Conservation (phyloP, 192 early-diverging fungal species). For the Rhizoclosmatium globosum region DNA sequence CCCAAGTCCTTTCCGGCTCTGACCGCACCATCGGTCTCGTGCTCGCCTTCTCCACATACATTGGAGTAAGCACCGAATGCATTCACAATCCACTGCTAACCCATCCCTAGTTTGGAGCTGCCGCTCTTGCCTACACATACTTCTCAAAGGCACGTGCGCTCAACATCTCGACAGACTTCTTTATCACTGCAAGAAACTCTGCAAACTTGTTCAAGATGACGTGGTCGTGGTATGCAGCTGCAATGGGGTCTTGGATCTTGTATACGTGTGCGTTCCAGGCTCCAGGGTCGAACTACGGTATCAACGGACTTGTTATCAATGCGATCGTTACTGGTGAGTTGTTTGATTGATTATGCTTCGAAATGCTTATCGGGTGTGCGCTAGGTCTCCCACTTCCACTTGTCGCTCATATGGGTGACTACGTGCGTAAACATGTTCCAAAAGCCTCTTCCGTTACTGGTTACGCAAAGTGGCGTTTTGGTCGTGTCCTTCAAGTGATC, state of each 20-base stretch:
- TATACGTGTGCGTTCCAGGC: conserved; percentile 1
- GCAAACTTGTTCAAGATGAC: conserved; percentile 5
- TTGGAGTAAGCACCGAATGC: background rate
- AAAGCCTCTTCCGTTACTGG: conserved; percentile 45
- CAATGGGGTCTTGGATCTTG: conserved; percentile 46
- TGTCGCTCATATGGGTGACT: conserved; percentile 45
- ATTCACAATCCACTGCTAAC: background rate
- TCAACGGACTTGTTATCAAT: conserved; percentile 7
- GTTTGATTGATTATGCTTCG: too few relatives aligned
- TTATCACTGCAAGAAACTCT: conserved; percentile 6
- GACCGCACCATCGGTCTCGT: background rate
- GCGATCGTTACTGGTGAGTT: conserved; percentile 4
- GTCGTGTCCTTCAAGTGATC: conserved; percentile 37
- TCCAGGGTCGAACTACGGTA: conserved; percentile 3
- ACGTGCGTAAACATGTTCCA: conserved; percentile 43
- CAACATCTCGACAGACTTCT: conserved; percentile 8
- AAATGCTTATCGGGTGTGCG: too few relatives aligned
- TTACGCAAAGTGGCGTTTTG: conserved; percentile 46
- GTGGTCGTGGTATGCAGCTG: conserved; percentile 35
- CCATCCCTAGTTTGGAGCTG: conserved; percentile 11
- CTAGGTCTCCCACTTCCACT: conserved; percentile 49
- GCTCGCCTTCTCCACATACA: conserved; percentile 7
- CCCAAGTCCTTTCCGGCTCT: background rate
- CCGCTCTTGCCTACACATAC: background rate
- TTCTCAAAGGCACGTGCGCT: conserved; percentile 4